Evolutionary conservation across 805 yeast species (phyloP).

Genomic region (Pichia kluyveri): DNA sequence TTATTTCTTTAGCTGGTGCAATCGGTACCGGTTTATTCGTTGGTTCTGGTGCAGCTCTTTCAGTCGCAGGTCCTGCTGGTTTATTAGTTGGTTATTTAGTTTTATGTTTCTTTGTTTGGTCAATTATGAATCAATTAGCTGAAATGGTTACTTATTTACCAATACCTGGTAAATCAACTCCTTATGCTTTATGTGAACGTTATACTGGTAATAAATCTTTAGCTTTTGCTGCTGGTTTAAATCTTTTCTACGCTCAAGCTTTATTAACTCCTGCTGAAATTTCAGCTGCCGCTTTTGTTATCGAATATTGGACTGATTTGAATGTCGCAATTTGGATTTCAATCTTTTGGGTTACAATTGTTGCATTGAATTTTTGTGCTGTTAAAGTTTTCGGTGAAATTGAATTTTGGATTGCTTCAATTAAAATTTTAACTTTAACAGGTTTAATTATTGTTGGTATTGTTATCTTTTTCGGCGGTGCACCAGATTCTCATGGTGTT

Average conservation of each 20-base stretch:
- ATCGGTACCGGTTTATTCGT: conserved; percentile 57
- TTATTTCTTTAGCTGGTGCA: conserved; percentile 65
- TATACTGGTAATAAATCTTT: conserved; percentile 22
- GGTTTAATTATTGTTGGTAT: conserved; percentile 50
- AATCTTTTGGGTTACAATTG: conserved; percentile 40
- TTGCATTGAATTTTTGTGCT: conserved; percentile 39
- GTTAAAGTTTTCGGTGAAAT: conserved; percentile 33
- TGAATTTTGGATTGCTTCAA: conserved; percentile 55
- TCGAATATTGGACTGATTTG: conserved; percentile 45
- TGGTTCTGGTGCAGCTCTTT: conserved; percentile 37
- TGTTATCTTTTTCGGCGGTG: conserved; percentile 57
- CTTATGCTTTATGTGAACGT: conserved; percentile 22
- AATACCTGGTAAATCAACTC: conserved; percentile 41
- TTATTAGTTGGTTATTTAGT: conserved; percentile 50
- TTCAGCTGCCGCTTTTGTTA: conserved; percentile 53
- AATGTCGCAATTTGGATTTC: conserved; percentile 54
- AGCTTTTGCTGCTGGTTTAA: conserved; percentile 29
- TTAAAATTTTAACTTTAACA: conserved; percentile 56
- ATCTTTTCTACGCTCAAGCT: conserved; percentile 27
- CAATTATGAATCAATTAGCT: conserved; percentile 55
- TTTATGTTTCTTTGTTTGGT: conserved; percentile 55
- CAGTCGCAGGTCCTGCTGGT: conserved; percentile 25
- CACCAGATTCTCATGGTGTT: conserved; percentile 42
- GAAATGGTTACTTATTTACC: conserved; percentile 59
- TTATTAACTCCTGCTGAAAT: conserved; percentile 39